Evolutionary conservation across 495 filamentous ascomycete species (phyloP).

Genomic region (Lichina pygmaea): DNA sequence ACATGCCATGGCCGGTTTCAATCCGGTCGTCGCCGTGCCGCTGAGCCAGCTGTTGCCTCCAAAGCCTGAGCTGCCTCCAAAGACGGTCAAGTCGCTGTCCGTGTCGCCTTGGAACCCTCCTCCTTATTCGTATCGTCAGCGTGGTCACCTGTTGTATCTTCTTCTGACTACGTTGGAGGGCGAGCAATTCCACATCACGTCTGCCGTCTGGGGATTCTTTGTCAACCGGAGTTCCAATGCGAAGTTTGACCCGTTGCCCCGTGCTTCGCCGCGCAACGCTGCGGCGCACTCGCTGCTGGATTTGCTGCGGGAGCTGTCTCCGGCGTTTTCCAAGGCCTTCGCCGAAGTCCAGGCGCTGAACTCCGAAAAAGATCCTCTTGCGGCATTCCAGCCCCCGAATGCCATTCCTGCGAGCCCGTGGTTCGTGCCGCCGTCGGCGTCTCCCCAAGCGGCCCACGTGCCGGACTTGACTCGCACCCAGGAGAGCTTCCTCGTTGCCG

Average conservation of each 20-base stretch:
- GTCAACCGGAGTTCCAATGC: constrained; percentile 76
- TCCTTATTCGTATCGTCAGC: constrained; percentile 67
- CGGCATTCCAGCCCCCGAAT: constrained; percentile 86
- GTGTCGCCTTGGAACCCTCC: constrained; percentile 92
- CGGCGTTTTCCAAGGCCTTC: constrained; percentile 53
- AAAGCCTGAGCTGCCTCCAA: constrained; percentile 34
- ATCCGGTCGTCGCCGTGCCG: constrained; percentile 38
- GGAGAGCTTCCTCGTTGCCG: constrained; percentile 71
- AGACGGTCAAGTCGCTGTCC: constrained; percentile 67
- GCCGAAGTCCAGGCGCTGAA: constrained; percentile 50
- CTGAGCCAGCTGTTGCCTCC: constrained; percentile 45
- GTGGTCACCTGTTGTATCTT: constrained; percentile 83
- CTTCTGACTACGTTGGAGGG: constrained; percentile 71
- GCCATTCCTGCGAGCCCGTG: constrained; percentile 79
- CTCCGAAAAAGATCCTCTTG: constrained; percentile 58
- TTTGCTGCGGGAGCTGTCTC: constrained; percentile 50
- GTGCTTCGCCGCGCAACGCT: constrained; percentile 35
- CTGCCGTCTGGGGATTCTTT: constrained; percentile 82
- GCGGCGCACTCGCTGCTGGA: constrained; percentile 68
- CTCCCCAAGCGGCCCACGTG: constrained; percentile 39
- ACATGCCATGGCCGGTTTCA: constrained; percentile 36
- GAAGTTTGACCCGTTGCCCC: constrained; percentile 78
- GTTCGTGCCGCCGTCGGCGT: constrained; percentile 45
- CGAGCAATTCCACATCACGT: constrained; percentile 78
- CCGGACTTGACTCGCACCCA: constrained; percentile 72